Conservation (phyloP, 805 yeast species). For the Candida insectorum region DNA sequence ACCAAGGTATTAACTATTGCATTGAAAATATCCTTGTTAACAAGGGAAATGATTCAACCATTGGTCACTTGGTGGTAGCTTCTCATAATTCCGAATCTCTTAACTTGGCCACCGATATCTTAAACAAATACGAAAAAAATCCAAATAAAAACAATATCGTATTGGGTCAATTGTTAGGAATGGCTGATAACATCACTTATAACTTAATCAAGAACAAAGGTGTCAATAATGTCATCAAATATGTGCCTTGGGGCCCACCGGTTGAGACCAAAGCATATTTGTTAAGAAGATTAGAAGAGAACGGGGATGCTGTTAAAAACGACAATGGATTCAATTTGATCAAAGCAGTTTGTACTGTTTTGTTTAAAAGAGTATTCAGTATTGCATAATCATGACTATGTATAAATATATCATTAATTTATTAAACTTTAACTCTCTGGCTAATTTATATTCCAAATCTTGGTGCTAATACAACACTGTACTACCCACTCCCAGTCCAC, state of each 20-base stretch:
- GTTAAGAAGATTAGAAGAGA: conserved; percentile 87
- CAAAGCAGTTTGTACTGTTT: conserved; percentile 41
- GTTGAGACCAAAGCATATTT: conserved; percentile 87
- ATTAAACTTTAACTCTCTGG: no score
- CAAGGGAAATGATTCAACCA: conserved; percentile 40
- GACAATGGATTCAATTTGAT: conserved; percentile 79
- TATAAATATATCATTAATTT: no score
- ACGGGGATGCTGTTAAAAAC: conserved; percentile 88
- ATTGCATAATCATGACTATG: conserved; percentile 6
- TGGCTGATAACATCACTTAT: conserved; percentile 88
- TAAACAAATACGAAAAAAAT: conserved; percentile 21
- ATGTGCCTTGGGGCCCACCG: conserved; percentile 98
- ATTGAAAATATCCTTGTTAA: conserved; percentile 52
- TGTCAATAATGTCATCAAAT: conserved; percentile 78
- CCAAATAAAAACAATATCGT: conserved; percentile 58
- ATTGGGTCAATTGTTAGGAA: conserved; percentile 87
- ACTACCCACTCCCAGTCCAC: conserved; percentile 67
- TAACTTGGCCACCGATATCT: conserved; percentile 59
- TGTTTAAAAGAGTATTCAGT: conserved; percentile 20
- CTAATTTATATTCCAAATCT: conserved; percentile 24
- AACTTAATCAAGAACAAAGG: conserved; percentile 64
- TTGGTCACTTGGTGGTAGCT: conserved; percentile 85
- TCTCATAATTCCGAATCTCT: conserved; percentile 85
- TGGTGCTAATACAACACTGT: conserved; percentile 50
- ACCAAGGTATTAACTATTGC: conserved; percentile 62